These are phyloP conservation scores for Solanum gandarillasii DNA, from an alignment of 257 asterid species.

Conservation along the genomic window DNA sequence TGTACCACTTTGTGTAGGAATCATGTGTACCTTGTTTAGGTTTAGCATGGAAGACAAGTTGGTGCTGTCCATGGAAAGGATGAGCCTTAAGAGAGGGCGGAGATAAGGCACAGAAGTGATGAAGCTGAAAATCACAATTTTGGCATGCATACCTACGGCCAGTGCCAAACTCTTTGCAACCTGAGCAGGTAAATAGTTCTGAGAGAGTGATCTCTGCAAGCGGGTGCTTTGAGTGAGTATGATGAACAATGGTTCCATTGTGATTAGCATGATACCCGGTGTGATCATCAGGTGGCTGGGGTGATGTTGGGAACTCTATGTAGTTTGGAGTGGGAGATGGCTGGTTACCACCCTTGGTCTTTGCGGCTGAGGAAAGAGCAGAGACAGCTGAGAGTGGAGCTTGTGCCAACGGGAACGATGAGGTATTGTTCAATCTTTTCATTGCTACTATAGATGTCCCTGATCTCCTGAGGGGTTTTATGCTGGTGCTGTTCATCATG, in stretches of 20 bases:
- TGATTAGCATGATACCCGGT: constrained; percentile 12
- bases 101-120: constrained; percentile 53
- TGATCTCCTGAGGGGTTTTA: background rate
- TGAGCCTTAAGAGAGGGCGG: constrained; percentile 47
- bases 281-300: constrained; percentile 18
- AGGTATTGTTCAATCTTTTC: background rate
- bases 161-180: constrained; percentile 77
- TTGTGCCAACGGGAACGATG: background rate
- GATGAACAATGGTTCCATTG: constrained; percentile 29
- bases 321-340: background rate
- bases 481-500: background rate
- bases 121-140: constrained; percentile 73
- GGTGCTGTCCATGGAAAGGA: constrained; percentile 82
- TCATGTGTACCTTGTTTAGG: constrained; percentile 44
- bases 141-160: constrained; percentile 61
- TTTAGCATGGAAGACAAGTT: constrained; percentile 54
- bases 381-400: constrained; percentile 1
- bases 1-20: background rate
- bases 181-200: constrained; percentile 49
- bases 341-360: background rate
- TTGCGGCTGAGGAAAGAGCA: background rate
- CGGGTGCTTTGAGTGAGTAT: constrained; percentile 59
- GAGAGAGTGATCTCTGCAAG: constrained; percentile 24
- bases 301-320: constrained; percentile 46
- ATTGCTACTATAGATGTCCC: background rate